phyloP scores from a whole-genome alignment of 2,329 filamentous ascomycete genomes.

The Teratosphaeria gauchensis region DNA sequence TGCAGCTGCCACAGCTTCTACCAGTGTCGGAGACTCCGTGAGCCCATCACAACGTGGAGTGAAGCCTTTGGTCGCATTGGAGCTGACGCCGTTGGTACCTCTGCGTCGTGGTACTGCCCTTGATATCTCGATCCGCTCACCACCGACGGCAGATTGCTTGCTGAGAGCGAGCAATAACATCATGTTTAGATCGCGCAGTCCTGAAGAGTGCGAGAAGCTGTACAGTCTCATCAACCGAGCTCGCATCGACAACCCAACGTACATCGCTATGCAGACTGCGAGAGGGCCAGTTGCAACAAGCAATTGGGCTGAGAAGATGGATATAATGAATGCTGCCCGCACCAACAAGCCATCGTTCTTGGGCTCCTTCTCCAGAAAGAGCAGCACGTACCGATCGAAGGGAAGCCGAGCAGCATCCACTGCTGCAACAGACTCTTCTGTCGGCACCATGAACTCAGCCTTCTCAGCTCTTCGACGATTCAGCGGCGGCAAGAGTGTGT shows the following conservation, averaged over 20 bases:
- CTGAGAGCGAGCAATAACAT: constrained; percentile 65
- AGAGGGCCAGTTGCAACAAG: constrained; percentile 45
- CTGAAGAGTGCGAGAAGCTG: constrained; percentile 68
- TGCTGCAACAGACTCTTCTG: constrained; percentile 64
- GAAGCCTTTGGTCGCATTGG: constrained; percentile 57
- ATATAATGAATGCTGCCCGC: constrained; percentile 39
- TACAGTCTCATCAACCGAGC: constrained; percentile 82
- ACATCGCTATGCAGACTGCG: constrained; percentile 67
- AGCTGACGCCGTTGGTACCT: constrained; percentile 83
- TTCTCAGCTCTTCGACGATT: constrained; percentile 71
- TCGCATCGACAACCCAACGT: constrained; percentile 86
- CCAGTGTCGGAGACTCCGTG: constrained; percentile 32
- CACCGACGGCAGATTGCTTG: constrained; percentile 62
- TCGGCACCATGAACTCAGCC: constrained; percentile 66
- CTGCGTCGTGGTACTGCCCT: constrained; percentile 84
- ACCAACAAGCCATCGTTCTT: constrained; percentile 25
- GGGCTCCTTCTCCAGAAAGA: constrained; percentile 44
- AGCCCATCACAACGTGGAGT: constrained; percentile 27
- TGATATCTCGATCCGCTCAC: constrained; percentile 88
- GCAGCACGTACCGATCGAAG: constrained; percentile 46
- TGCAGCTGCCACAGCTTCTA: constrained; percentile 31
- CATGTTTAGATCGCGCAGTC: constrained; percentile 75
- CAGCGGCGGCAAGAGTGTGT: constrained; percentile 58
- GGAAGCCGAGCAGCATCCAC: constrained; percentile 44
- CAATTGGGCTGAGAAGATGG: constrained; percentile 43